A percentile compares a stretch with the other conserved stretches of the same genome.
Evolutionary conservation across 2,329 filamentous ascomycete genomes (phyloP).

Genomic region (Colletotrichum eremochloae): DNA sequence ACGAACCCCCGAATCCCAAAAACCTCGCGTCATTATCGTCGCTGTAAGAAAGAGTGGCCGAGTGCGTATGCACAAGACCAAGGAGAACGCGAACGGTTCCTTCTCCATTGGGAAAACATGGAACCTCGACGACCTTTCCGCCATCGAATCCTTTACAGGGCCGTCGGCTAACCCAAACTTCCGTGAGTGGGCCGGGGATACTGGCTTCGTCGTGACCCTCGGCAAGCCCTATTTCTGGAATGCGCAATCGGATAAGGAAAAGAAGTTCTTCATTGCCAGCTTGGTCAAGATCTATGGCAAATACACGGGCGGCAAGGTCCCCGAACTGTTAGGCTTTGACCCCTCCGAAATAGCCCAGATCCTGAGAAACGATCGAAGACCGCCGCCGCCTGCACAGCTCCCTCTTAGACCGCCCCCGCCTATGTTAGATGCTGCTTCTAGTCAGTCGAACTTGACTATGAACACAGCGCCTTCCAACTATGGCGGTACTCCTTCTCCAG

Average conservation of each 20-base stretch:
- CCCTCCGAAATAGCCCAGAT: slow-evolving; percentile 82
- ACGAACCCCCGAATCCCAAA: slow-evolving; percentile 79
- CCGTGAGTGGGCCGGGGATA: slow-evolving; percentile 84
- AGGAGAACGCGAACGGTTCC: slow-evolving; percentile 92
- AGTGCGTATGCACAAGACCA: slow-evolving; percentile 95
- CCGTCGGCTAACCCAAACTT: slow-evolving; percentile 67
- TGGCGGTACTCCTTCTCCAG: slow-evolving; percentile 53
- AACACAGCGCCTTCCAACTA: slow-evolving; percentile 46
- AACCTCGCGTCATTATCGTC: slow-evolving; percentile 91
- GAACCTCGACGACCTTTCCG: slow-evolving; percentile 89
- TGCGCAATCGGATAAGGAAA: slow-evolving; percentile 92
- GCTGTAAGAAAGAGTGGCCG: slow-evolving; percentile 92
- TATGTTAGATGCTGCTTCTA: slow-evolving; percentile 39
- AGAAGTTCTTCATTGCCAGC: slow-evolving; percentile 98
- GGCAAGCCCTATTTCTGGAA: slow-evolving; percentile 98
- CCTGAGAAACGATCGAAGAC: slow-evolving; percentile 67
- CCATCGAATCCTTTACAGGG: slow-evolving; percentile 84
- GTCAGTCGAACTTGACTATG: slow-evolving; percentile 43
- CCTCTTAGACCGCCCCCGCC: slow-evolving; percentile 29
- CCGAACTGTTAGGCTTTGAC: slow-evolving; percentile 86
- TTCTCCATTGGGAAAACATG: slow-evolving; percentile 99
- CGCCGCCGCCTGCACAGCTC: slow-evolving; percentile 45
- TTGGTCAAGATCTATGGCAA: slow-evolving; percentile 97
- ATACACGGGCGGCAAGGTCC: slow-evolving; percentile 89
- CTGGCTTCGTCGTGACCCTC: slow-evolving; percentile 89